Base-by-base conservation (phyloP, 1,284 basidiomycete species). In the Moniliophthora roreri region DNA sequence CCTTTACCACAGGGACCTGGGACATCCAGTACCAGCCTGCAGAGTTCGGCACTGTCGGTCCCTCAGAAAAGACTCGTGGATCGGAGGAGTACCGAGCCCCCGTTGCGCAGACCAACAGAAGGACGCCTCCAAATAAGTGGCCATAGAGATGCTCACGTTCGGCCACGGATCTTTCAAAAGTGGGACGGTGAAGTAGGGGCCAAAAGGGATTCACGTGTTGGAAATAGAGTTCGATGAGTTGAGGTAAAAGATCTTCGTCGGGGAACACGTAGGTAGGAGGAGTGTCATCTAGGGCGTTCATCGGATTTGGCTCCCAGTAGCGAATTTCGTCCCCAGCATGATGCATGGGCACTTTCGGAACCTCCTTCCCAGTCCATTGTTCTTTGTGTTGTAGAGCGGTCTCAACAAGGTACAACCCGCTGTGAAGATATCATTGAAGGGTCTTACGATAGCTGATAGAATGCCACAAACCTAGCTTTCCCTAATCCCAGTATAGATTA, bases 151-250 rank as follows among this genome's bases (percentile, higher is more conserved):
- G 85, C 18, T 85, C 64, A 2, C 79, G 77, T 7, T 81, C 76
- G n/a, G 67, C 67, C 40, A 90, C 69, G 40, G 78, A 73, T n/a
- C 71, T 69, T 55, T 89, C 81, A 60, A 95, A 93, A 21, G 83
- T 85, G 1, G 84, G 83, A 0, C 84, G 81, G 64, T 95, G 93
- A 2, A 96, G 71, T n/a, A 95, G 72, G 3, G 91, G 90, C 26
- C 82, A 69, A 58, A 83, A 77, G 2, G 69, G 61, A 64, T 93
- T 91, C 59, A 82, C 66, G 45, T 81, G 64, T 0, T 61, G 59
- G 63, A 95, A 95, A 65, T 87, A 95, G 7, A 82, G 71, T 21
- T 87, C 79, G 58, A 93, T 74, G 24, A 96, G 79, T 1, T 62
- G 62, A 1, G 63, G 59, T 11, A 86, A 77, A 7, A 95, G 74